A percentile compares a stretch with the other conserved stretches of the same genome.
These are phyloP conservation scores for Daedaleopsis sinensis DNA, from an alignment of 768 basidiomycete genomes.

Conservation along the genomic window DNA sequence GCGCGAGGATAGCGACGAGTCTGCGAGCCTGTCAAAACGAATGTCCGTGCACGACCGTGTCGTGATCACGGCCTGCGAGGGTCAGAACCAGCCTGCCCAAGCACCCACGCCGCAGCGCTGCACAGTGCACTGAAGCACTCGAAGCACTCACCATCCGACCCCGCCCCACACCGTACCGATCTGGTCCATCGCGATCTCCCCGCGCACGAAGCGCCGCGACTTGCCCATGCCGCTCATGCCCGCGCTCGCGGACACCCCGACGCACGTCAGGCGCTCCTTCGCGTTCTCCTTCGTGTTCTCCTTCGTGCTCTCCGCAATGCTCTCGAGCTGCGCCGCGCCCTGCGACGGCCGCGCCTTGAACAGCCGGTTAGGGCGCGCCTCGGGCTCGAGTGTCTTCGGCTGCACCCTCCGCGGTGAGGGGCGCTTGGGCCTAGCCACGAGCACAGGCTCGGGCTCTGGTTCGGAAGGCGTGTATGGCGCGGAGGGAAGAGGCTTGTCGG, in stretches of 20 bases:
- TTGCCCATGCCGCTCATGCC: slow-evolving; percentile 16
- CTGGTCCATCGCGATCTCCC: slow-evolving; percentile 19
- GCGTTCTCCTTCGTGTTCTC: slow-evolving; percentile 1
- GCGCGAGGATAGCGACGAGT: no score
- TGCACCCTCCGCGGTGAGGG: no score
- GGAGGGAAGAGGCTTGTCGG: slow-evolving; percentile 11
- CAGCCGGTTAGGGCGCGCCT: slow-evolving; percentile 1
- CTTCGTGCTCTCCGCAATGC: slow-evolving; percentile 14
- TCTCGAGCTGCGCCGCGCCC: slow-evolving; percentile 9
- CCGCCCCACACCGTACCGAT: slow-evolving; percentile 11
- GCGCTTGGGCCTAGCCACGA: background rate
- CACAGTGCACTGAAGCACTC: no score
- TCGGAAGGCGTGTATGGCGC: background rate
- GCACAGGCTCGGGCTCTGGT: background rate
- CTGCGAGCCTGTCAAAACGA: no score
- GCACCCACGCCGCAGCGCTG: no score
- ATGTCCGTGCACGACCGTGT: background rate
- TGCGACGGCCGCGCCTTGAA: slow-evolving; percentile 13
- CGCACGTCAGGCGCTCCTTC: slow-evolving; percentile 1
- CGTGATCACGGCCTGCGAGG: background rate
- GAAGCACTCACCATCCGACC: background rate
- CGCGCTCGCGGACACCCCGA: slow-evolving; percentile 22
- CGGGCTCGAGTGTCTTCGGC: background rate
- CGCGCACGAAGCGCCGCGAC: slow-evolving; percentile 22
- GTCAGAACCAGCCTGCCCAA: slow-evolving; percentile 15